phyloP scores from a whole-genome alignment of 73 alveolate species.

The Diophrys sp. region DNA sequence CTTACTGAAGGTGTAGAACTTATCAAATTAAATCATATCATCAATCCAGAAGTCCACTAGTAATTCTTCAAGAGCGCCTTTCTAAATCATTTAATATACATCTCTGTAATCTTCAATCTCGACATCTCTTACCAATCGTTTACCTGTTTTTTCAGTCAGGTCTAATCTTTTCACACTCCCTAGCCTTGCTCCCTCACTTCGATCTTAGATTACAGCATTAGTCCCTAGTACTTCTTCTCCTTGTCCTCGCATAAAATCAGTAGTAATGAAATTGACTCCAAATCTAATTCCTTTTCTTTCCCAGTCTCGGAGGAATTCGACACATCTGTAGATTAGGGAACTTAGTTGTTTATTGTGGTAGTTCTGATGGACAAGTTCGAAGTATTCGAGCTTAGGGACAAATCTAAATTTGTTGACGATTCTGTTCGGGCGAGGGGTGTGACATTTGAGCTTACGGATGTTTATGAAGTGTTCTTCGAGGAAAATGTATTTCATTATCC shows the following conservation, averaged over 20 bases:
- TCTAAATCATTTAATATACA: background rate
- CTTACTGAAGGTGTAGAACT: background rate
- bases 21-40: background rate
- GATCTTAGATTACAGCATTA: background rate
- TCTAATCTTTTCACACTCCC: background rate
- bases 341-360: background rate
- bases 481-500: background rate
- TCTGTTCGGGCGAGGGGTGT: background rate
- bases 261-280: background rate
- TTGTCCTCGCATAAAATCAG: background rate
- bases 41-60: background rate
- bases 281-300: background rate
- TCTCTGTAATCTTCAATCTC: background rate
- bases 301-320: background rate
- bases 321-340: background rate
- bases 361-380: background rate
- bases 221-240: background rate
- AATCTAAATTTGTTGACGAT: background rate
- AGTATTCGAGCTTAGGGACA: background rate
- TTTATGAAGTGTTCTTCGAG: background rate
- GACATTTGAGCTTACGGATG: background rate
- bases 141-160: background rate
- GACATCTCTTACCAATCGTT: background rate
- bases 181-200: background rate
- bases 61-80: background rate